Base-by-base conservation (phyloP, 2,329 filamentous ascomycete genomes). In the Talaromyces sp. region DNA sequence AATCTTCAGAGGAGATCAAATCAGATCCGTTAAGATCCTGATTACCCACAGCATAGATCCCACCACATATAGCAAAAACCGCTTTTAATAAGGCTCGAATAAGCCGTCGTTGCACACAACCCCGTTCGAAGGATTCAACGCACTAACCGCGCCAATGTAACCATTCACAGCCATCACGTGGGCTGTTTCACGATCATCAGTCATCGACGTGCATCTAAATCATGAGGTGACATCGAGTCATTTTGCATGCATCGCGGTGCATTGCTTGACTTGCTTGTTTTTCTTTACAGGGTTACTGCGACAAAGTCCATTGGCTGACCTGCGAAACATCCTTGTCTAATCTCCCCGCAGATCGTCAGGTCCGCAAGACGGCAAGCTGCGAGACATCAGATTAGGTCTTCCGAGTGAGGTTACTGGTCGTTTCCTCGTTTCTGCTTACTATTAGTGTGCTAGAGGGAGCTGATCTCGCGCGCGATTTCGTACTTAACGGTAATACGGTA, bases 271-370 rank as follows among this genome's bases (percentile, higher is more conserved):
- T 56, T 19, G 50, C 52, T 39, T 24, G 16, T 54, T 54, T 54
- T 10, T 10, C 11, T 6, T 48, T 27, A 16, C 8, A 47, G 27
- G 9, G 27, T 19, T 54, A 27, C 3, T 35, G 27, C 11, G 14
- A 37, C 11, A n/a, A 33, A 39, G 52, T 39, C 52, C 14, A 54
- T 56, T 56, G 33, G 33, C 19, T 24, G 2, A 14, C 11, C 31
- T 37, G 11, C 11, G 9, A 39, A 37, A 54, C 31, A 33, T 31
- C 39, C 31, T n/a, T 37, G 13, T 22, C n/a, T 10, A 58, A 27
- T 50, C 61, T 48, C 24, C 43, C 50, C 27, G 52, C 61, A 57
- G 41, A 58, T 63, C 61, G 19, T 58, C 61, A 62, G 61, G 41
- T 39, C 61, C 52, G 39, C 31, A 24, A 47, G 41, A 54, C 33